Percentiles rank a stretch among this genome's conserved stretches.
Conservation (phyloP, 2,329 filamentous ascomycete genomes). For the Alternaria ventricosa region DNA sequence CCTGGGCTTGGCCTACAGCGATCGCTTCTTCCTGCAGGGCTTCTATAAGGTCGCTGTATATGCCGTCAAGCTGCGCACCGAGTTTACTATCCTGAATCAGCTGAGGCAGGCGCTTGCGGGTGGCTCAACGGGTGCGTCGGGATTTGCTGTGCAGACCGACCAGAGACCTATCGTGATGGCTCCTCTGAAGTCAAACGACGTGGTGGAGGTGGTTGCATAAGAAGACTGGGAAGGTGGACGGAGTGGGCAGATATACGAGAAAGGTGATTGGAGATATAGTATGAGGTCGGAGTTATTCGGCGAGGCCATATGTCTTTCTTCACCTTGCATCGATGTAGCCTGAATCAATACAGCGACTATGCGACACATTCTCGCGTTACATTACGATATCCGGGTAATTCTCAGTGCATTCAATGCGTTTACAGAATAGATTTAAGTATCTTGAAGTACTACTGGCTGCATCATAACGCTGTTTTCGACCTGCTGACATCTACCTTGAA, state of each 20-base stretch:
- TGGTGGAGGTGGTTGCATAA: background rate
- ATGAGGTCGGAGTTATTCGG: background rate
- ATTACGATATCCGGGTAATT: background rate
- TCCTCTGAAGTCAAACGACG: background rate
- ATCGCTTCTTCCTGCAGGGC: conserved; percentile 48
- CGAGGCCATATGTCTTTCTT: background rate
- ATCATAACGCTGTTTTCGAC: background rate
- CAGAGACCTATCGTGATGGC: background rate
- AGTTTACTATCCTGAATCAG: conserved; percentile 59
- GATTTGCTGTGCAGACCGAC: background rate
- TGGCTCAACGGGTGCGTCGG: background rate
- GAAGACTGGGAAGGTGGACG: background rate
- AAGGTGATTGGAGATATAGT: background rate
- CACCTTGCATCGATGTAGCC: background rate
- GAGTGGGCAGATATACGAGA: background rate
- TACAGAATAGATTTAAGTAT: background rate
- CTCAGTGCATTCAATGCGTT: background rate
- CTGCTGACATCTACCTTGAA: background rate
- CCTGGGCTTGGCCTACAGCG: conserved; percentile 48
- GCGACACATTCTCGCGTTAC: background rate
- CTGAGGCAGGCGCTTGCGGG: conserved; percentile 17
- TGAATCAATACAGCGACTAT: background rate
- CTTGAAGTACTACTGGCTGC: background rate
- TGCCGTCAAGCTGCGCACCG: conserved; percentile 57
- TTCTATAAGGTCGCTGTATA: conserved; percentile 51